Conservation (phyloP, 768 basidiomycete genomes). For the Rhodotorula graminis region DNA sequence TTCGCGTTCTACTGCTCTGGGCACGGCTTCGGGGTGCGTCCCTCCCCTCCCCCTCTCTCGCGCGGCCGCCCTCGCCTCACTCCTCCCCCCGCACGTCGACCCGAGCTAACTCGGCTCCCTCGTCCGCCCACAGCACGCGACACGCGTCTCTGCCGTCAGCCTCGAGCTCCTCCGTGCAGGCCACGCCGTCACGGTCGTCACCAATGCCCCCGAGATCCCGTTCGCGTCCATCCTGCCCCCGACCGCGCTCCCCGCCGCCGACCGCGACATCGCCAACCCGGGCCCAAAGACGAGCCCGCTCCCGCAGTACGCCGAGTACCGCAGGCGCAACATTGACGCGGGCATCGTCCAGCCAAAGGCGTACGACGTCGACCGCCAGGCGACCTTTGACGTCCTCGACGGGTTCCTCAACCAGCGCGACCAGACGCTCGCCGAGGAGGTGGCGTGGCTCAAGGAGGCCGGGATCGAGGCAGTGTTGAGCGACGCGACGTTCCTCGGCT, state of each 20-base stretch:
- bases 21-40: constrained; percentile 36
- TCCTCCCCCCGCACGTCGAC: not conserved
- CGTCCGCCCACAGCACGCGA: constrained; percentile 61
- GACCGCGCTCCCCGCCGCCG: constrained; percentile 5
- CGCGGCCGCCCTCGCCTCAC: not conserved
- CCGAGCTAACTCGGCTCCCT: not conserved
- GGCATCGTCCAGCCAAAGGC: constrained; percentile 76
- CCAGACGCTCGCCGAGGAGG: constrained; percentile 56
- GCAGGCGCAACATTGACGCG: constrained; percentile 69
- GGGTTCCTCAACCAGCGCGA: constrained; percentile 60
- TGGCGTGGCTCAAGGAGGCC: constrained; percentile 56
- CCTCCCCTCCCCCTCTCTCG: not conserved
- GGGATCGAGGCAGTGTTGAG: constrained; percentile 62
- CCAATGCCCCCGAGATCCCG: constrained; percentile 67
- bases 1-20: constrained; percentile 29
- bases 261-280: not conserved
- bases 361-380: constrained; percentile 67
- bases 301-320: constrained; percentile 58
- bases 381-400: constrained; percentile 62
- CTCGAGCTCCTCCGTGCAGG: constrained; percentile 54
- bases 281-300: not conserved
- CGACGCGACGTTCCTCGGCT: constrained; percentile 72
- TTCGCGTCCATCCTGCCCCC: constrained; percentile 60
- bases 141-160: constrained; percentile 70
- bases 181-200: constrained; percentile 61